Conservation (phyloP, 2,329 filamentous ascomycete species). For the Neofusicoccum sp. region DNA sequence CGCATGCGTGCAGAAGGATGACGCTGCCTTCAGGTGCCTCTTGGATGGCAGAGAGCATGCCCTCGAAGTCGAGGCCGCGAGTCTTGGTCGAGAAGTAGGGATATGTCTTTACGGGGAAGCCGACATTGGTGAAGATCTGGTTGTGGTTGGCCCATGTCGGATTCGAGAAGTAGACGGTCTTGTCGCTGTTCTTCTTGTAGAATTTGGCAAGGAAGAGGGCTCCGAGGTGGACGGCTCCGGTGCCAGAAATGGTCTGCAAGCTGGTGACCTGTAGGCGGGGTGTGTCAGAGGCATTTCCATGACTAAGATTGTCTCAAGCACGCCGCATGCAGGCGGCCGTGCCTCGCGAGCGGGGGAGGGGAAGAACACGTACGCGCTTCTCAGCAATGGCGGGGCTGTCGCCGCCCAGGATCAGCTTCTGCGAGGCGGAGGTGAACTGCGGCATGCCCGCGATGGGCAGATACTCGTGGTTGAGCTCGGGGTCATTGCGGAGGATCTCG, state of each 20-base stretch:
- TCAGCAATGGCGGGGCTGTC: slow-evolving; percentile 80
- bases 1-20: slow-evolving; percentile 90
- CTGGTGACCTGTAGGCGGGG: slow-evolving; percentile 58
- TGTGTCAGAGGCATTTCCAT: slow-evolving; percentile 15
- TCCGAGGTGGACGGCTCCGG: slow-evolving; percentile 89
- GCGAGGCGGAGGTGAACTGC: slow-evolving; percentile 83
- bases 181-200: slow-evolving; percentile 65
- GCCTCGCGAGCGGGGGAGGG: slow-evolving; percentile 3
- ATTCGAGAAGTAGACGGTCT: slow-evolving; percentile 83
- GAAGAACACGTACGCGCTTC: slow-evolving; percentile 66
- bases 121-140: slow-evolving; percentile 94
- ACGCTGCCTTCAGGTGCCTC: slow-evolving; percentile 76
- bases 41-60: slow-evolving; percentile 70
- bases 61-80: slow-evolving; percentile 86
- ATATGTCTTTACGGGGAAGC: slow-evolving; percentile 74
- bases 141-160: slow-evolving; percentile 99
- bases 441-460: slow-evolving; percentile 89
- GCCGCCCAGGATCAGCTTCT: slow-evolving; percentile 80
- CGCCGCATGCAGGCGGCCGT: background rate
- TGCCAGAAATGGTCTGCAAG: slow-evolving; percentile 94
- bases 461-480: slow-evolving; percentile 95
- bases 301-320: slow-evolving; percentile 6
- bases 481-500: slow-evolving; percentile 81
- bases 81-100: slow-evolving; percentile 91
- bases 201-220: slow-evolving; percentile 92